Evolutionary conservation across 2,329 filamentous ascomycete species (phyloP).

Genomic region (Verticillium nubilum): DNA sequence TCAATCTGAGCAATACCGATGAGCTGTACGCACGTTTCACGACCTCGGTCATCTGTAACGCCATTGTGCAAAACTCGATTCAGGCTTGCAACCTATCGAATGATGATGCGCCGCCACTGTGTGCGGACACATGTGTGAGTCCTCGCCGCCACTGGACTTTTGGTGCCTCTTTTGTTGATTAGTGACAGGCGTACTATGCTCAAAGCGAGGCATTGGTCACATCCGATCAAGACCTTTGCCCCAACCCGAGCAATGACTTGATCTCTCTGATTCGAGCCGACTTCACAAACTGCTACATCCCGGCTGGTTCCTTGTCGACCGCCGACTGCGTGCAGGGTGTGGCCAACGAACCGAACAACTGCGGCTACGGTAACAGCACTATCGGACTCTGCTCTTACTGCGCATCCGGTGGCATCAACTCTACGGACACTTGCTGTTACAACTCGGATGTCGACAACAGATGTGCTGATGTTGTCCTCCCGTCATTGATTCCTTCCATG

Average conservation of each 20-base stretch:
- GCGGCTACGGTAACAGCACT: slow-evolving; percentile 70
- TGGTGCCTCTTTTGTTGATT: slow-evolving; percentile 17
- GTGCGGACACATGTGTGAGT: slow-evolving; percentile 80
- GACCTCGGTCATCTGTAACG: slow-evolving; percentile 86
- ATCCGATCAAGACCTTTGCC: slow-evolving; percentile 68
- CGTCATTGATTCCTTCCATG: slow-evolving; percentile 66
- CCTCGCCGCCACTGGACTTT: too few relatives aligned
- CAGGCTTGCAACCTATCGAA: slow-evolving; percentile 59
- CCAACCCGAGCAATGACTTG: slow-evolving; percentile 58
- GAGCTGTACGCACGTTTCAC: slow-evolving; percentile 91
- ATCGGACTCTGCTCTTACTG: slow-evolving; percentile 86
- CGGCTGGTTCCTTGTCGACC: slow-evolving; percentile 70
- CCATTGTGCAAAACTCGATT: slow-evolving; percentile 86
- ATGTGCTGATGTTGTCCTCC: slow-evolving; percentile 73
- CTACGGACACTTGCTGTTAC: slow-evolving; percentile 92
- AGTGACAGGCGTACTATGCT: slow-evolving; percentile 66
- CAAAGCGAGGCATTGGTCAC: slow-evolving; percentile 83
- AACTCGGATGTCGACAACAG: slow-evolving; percentile 68
- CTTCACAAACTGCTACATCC: slow-evolving; percentile 83
- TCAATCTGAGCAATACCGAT: slow-evolving; percentile 73
- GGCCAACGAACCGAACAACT: slow-evolving; percentile 79
- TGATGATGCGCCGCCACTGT: slow-evolving; percentile 67
- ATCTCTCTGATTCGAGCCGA: slow-evolving; percentile 80
- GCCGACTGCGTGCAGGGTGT: slow-evolving; percentile 69
- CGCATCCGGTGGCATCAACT: slow-evolving; percentile 74